Conservation (phyloP, 345 rosid genomes). For the Murraya paniculata region DNA sequence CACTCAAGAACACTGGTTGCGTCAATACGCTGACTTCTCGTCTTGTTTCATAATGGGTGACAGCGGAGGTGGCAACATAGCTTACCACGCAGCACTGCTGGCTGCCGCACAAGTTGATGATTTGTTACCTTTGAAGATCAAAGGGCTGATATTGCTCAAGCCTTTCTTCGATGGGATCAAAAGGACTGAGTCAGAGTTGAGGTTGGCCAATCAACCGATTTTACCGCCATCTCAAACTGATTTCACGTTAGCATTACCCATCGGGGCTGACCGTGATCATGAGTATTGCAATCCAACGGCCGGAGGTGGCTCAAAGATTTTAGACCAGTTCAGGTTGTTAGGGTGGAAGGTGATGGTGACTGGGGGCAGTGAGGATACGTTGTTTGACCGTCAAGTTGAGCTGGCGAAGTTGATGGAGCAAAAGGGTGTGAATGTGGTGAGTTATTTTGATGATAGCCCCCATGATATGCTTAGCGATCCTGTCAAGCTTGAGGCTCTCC, state of each 20-base stretch:
- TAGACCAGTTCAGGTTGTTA: conserved; percentile 17
- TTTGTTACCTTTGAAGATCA: conserved; percentile 48
- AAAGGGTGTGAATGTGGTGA: conserved; percentile 37
- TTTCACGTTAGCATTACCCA: conserved; percentile 43
- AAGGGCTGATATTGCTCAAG: conserved; percentile 56
- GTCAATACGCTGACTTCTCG: conserved; percentile 30
- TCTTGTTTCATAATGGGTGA: conserved; percentile 47
- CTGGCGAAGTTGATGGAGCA: conserved; percentile 36
- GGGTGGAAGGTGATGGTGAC: conserved; percentile 46
- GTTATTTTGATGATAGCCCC: conserved; percentile 31
- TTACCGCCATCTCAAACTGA: conserved; percentile 35
- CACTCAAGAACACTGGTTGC: conserved; percentile 38
- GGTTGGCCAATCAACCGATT: conserved; percentile 18
- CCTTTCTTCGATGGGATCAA: conserved; percentile 58
- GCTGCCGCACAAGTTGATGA: conserved; percentile 12
- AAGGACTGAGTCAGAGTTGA: conserved; percentile 46
- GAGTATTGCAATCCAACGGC: conserved; percentile 52
- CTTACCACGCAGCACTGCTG: conserved; percentile 43
- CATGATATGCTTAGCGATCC: conserved; percentile 31
- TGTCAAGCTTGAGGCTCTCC: conserved; percentile 21
- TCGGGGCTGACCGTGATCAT: conserved; percentile 53
- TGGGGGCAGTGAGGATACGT: conserved; percentile 46
- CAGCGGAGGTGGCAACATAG: conserved; percentile 65
- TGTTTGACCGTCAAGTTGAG: conserved; percentile 48
- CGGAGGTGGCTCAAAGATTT: conserved; percentile 23